Evolutionary conservation across 306 rosid species (phyloP), one percentile per base, ranked within the genome.

Genomic region (Quercus bicolor): DNA sequence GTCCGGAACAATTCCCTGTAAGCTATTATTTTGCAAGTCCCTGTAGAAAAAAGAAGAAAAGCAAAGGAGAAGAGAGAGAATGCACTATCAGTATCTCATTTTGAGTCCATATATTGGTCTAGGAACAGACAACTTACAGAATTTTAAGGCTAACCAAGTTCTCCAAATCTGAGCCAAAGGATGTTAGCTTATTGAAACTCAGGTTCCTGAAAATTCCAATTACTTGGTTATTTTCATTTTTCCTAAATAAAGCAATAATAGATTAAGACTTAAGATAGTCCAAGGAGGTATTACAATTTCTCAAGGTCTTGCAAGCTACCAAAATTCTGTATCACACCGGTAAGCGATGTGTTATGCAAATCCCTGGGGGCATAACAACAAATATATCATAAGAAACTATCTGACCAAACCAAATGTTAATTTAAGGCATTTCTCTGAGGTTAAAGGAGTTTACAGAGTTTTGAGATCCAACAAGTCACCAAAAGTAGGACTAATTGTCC

Each of bases 401-500:
- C 9, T 29, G 70, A 54, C 26, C 31, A 84, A 72, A 40, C 8
- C 5, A 1, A 28, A 18, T 31, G 20, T 73, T 77, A 8, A 23
- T 64, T 37, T 21, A 26, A 73, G 34, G 73, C 10, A 56, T 56
- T 33, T 51, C 24, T 61, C 56, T 29, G 73, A 48, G 62, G 71
- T 51, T 10, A 56, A 68, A 62, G 79, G 73, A 85, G 68, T 56
- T 89, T 87, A 94, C 98, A 94, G 75, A 86, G 84, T 79, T 82
- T 91, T 94, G 51, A 94, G 98, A 85, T 94, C 93, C 71, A 94
- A 78, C 68, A 94, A 89, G 90, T 94, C 98, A 45, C 93, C 91
- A 20, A 94, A 89, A 40, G 97, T 91, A 55, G 97, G 95, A 83
- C 87, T 85, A 71, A 92, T 88, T 72, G 97, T 86, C 89, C 98